These are phyloP conservation scores for Picea glauca DNA, from an alignment of 75 land plant genomes.

Conservation along the genomic window DNA sequence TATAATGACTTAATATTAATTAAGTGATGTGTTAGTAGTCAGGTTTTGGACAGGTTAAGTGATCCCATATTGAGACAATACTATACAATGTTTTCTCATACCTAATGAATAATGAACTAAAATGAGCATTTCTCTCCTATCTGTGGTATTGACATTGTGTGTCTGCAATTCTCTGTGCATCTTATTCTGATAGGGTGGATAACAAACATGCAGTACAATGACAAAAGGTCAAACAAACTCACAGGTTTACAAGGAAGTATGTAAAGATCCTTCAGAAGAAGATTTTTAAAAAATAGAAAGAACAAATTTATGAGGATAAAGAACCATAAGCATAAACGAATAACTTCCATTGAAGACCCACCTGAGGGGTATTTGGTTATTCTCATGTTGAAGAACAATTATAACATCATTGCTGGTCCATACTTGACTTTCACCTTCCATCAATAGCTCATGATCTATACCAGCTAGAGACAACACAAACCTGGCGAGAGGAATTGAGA, in stretches of 20 bases:
- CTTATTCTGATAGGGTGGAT: too few relatives aligned
- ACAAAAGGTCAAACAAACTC: neutral
- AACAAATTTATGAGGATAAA: neutral
- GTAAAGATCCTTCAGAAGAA: neutral
- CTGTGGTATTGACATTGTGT: too few relatives aligned
- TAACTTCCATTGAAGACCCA: constrained; percentile 14
- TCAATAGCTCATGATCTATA: constrained; percentile 74
- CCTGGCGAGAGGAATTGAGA: constrained; percentile 30
- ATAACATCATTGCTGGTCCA: constrained; percentile 98
- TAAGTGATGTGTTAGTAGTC: too few relatives aligned
- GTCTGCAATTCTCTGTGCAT: too few relatives aligned
- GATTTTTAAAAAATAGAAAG: neutral
- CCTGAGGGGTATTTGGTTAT: constrained; percentile 78
- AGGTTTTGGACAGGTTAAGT: too few relatives aligned
- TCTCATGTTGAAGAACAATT: constrained; percentile 89
- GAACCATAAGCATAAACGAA: neutral
- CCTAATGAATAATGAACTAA: too few relatives aligned
- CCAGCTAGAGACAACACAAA: constrained; percentile 93
- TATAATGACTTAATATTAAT: too few relatives aligned
- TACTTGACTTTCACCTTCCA: constrained; percentile 97
- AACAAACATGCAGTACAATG: neutral
- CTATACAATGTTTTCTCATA: too few relatives aligned
- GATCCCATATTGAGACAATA: too few relatives aligned
- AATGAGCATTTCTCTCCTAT: too few relatives aligned
- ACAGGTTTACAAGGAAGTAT: neutral